These are phyloP conservation scores for Penicillium sp. DNA, from an alignment of 2,329 filamentous ascomycete genomes.

Conservation along the genomic window DNA sequence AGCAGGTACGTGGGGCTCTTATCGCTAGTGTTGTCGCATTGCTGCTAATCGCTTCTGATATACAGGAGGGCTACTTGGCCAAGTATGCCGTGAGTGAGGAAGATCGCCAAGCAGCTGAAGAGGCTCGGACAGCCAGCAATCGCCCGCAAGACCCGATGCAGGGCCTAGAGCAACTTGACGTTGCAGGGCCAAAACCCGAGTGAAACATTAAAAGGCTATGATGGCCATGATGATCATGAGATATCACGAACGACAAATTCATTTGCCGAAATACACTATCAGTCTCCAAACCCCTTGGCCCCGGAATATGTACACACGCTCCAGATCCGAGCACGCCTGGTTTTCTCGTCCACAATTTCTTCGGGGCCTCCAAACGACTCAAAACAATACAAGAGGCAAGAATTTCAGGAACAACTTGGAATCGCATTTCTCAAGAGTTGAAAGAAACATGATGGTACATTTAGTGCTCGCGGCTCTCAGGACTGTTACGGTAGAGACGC, in stretches of 20 bases:
- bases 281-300: constrained; percentile 21
- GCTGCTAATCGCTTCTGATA: constrained; percentile 19
- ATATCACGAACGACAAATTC: constrained; percentile 25
- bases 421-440: constrained; percentile 28
- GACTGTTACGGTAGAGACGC: constrained; percentile 69
- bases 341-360: constrained; percentile 15
- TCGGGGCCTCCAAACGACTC: constrained; percentile 25
- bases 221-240: constrained; percentile 21
- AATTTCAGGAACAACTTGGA: constrained; percentile 16
- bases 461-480: constrained; percentile 38
- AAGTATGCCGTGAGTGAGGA: constrained; percentile 81
- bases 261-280: constrained; percentile 26
- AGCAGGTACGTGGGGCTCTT: constrained; percentile 64
- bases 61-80: constrained; percentile 85
- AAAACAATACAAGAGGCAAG: constrained; percentile 27
- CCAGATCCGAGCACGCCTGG: constrained; percentile 24
- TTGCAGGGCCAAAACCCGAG: constrained; percentile 80
- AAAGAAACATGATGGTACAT: constrained; percentile 34
- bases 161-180: constrained; percentile 84
- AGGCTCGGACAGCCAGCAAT: constrained; percentile 49
- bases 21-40: neutral
- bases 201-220: constrained; percentile 42
- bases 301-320: constrained; percentile 37
- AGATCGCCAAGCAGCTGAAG: constrained; percentile 58
- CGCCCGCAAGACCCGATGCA: constrained; percentile 83